Evolutionary conservation across 2,329 filamentous ascomycete species (phyloP), one percentile per base, ranked within the genome.

Genomic region (Claviceps digitariae): DNA sequence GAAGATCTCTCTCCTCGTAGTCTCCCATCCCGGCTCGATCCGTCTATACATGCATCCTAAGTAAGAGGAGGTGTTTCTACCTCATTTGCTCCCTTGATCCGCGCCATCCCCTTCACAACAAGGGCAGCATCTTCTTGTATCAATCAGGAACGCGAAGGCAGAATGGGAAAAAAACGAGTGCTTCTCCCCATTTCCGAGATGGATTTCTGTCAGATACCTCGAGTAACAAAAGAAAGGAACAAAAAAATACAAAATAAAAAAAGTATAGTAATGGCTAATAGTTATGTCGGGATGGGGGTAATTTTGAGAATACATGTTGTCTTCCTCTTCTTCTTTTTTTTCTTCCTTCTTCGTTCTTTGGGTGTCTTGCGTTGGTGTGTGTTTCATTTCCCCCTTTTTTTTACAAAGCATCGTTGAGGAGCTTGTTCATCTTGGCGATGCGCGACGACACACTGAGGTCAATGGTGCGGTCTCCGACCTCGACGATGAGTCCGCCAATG

Each of bases 381-480:
- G n/a, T 52, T 49, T 57, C 56, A 1, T 53, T 63, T 58, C 54
- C 56, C 54, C 55, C 57, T 58, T 58, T 55, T 52, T 59, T 90
- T 87, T 95, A 98, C 87, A 98, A 79, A 73, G 86, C 81, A 75
- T 98, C 93, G 64, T 81, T 90, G 69, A 98, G 86, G 71, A 95
- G 84, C 86, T 97, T 98, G 88, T 98, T 98, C 82, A 98, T 88
- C 83, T 90, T 95, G 71, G 87, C 81, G 73, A 98, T 86, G 81
- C 91, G 94, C 70, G 87, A 79, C 50, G 91, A 91, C 67, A 98
- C 90, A 74, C 86, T 93, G 63, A 96, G 86, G 75, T 98, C 93
- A 69, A 98, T 95, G 71, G 91, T 97, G 69, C 91, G 87, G 80
- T 97, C 91, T 66, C 90, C 91, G 63, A 97, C 86, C 77, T 97